These are phyloP conservation scores for Rhodosorus marinus DNA, from an alignment of 23 red algal genomes.

Conservation along the genomic window DNA sequence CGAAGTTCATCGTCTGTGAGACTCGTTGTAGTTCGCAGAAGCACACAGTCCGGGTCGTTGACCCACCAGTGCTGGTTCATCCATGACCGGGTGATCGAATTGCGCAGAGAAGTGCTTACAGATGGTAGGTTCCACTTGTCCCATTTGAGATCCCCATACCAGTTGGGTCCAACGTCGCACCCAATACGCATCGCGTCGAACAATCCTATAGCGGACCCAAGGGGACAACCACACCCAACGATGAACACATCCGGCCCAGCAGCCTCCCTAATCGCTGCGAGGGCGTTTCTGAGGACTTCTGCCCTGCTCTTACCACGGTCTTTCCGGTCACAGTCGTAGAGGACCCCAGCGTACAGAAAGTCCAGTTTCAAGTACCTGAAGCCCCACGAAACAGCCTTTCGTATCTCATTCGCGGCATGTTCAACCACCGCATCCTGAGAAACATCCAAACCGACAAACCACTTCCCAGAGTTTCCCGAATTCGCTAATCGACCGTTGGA, in stretches of 20 bases:
- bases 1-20: background rate
- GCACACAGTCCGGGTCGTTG: background rate
- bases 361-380: background rate
- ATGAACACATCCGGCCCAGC: background rate
- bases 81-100: background rate
- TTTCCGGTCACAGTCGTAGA: background rate
- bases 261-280: background rate
- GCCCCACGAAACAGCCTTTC: background rate
- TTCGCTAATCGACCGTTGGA: background rate
- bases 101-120: background rate
- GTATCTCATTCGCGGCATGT: background rate
- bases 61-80: background rate
- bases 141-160: background rate
- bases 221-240: background rate
- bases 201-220: background rate
- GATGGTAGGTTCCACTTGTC: background rate
- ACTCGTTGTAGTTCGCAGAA: background rate
- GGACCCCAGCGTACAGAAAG: constrained; percentile 1
- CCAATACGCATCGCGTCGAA: background rate
- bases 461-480: background rate
- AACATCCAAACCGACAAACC: background rate
- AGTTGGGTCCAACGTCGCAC: background rate
- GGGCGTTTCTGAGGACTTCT: background rate
- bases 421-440: background rate
- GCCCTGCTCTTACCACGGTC: too few relatives aligned